These are phyloP conservation scores for Chrysoporthe deuterocubensis DNA, from an alignment of 2,329 filamentous ascomycete genomes.

Conservation along the genomic window DNA sequence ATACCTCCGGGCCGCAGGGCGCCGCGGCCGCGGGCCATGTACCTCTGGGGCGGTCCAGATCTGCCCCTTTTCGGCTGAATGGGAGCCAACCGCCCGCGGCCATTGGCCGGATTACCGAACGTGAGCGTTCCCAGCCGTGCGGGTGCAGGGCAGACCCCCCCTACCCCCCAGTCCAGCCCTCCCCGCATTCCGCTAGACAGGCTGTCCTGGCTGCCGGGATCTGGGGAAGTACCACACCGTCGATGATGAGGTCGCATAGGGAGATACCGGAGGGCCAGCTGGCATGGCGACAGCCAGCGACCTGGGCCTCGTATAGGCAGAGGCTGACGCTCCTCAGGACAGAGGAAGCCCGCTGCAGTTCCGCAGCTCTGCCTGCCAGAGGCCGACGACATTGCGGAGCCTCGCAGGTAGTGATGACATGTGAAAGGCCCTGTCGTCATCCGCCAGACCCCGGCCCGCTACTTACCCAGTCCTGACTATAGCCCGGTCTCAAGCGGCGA, in stretches of 20 bases:
- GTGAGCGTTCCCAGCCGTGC: constrained; percentile 11
- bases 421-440: constrained; percentile 26
- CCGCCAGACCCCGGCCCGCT: background rate
- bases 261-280: background rate
- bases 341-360: too few species aligned
- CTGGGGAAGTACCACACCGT: constrained; percentile 11
- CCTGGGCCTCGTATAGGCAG: background rate
- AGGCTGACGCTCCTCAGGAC: background rate
- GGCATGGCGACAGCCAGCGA: background rate
- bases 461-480: background rate
- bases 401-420: constrained; percentile 8
- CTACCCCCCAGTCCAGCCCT: background rate
- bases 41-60: background rate
- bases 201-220: constrained; percentile 7
- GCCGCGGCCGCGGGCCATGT: background rate
- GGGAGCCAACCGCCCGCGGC: constrained; percentile 40
- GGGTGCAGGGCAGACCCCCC: constrained; percentile 20
- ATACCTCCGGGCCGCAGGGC: background rate
- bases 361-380: too few species aligned
- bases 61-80: constrained; percentile 42
- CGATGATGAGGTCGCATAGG: background rate
- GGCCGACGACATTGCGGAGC: too few species aligned
- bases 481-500: constrained; percentile 5
- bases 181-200: constrained; percentile 26
- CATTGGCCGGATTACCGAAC: constrained; percentile 54